These are phyloP conservation scores for Fraxinus floribunda DNA, from an alignment of 305 asterid species.

Conservation along the genomic window DNA sequence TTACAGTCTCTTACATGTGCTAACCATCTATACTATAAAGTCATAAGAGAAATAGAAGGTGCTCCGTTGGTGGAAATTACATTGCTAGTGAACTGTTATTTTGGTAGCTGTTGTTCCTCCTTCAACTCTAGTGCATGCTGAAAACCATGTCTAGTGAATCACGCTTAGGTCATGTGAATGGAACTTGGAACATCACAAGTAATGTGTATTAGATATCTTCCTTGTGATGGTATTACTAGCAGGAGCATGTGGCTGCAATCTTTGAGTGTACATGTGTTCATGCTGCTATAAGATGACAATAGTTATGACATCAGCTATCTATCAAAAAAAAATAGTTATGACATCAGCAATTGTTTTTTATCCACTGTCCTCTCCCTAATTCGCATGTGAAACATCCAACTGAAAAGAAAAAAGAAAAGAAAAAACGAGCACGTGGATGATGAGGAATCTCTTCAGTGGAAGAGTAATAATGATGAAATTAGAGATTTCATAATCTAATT, in stretches of 20 bases:
- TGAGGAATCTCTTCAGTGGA: no score
- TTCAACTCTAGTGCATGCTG: slow-evolving; percentile 7
- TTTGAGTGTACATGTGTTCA: neutral
- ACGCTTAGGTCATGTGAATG: slow-evolving; percentile 6
- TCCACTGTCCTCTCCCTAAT: neutral
- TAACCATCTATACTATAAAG: slow-evolving; percentile 2
- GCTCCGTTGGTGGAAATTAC: neutral
- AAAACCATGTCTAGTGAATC: slow-evolving; percentile 19
- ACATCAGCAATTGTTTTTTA: slow-evolving; percentile 5
- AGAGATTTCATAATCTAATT: neutral
- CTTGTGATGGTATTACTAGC: slow-evolving; percentile 5
- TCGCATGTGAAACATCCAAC: neutral
- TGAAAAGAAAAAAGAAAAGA: neutral
- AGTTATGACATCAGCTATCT: no score
- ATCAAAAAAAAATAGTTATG: no score
- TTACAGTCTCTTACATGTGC: slow-evolving; percentile 16
- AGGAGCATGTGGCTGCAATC: slow-evolving; percentile 20
- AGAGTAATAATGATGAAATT: no score
- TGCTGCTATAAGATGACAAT: slow-evolving; percentile 13
- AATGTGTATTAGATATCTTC: slow-evolving; percentile 9
- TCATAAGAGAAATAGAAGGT: slow-evolving; percentile 4
- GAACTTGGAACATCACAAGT: slow-evolving; percentile 20
- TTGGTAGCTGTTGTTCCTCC: slow-evolving; percentile 12
- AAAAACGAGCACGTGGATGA: no score
- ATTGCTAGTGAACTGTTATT: slow-evolving; percentile 13